A percentile compares a stretch with the other conserved stretches of the same genome.
Evolutionary conservation across 2,329 filamentous ascomycete genomes (phyloP).

Genomic region (Pseudogymnoascus pannorum): DNA sequence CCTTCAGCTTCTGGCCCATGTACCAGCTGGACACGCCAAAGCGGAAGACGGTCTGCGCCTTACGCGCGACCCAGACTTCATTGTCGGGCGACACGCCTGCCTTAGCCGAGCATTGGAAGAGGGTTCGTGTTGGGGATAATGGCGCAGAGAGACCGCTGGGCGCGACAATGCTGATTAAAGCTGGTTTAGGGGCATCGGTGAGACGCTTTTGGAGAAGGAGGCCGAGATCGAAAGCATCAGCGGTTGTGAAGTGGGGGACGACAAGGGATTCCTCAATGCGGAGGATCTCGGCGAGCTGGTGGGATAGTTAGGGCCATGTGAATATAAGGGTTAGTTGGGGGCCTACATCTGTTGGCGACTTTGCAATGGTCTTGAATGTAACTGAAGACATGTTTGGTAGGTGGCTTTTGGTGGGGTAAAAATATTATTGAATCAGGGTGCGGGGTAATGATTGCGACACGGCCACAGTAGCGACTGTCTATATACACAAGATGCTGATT

Average conservation of each 20-base stretch:
- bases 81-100: constrained; percentile 64
- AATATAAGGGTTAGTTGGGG: neutral
- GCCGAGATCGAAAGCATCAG: constrained; percentile 59
- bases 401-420: constrained; percentile 2
- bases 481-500: neutral
- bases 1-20: constrained; percentile 58
- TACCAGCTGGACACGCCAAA: constrained; percentile 66
- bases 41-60: constrained; percentile 63
- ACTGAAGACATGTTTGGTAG: constrained; percentile 2
- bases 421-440: neutral
- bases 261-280: constrained; percentile 25
- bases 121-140: constrained; percentile 41
- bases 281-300: constrained; percentile 27
- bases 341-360: constrained; percentile 2
- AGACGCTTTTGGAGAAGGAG: constrained; percentile 58
- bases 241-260: constrained; percentile 46
- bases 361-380: neutral
- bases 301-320: neutral
- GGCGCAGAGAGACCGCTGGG: neutral
- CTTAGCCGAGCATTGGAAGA: constrained; percentile 65
- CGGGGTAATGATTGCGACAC: constrained; percentile 4
- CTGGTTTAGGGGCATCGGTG: constrained; percentile 44
- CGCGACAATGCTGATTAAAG: constrained; percentile 57
- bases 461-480: neutral
- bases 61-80: constrained; percentile 62